phyloP scores from a whole-genome alignment of 2,329 filamentous ascomycete genomes.

The Colletotrichum kahawae region DNA sequence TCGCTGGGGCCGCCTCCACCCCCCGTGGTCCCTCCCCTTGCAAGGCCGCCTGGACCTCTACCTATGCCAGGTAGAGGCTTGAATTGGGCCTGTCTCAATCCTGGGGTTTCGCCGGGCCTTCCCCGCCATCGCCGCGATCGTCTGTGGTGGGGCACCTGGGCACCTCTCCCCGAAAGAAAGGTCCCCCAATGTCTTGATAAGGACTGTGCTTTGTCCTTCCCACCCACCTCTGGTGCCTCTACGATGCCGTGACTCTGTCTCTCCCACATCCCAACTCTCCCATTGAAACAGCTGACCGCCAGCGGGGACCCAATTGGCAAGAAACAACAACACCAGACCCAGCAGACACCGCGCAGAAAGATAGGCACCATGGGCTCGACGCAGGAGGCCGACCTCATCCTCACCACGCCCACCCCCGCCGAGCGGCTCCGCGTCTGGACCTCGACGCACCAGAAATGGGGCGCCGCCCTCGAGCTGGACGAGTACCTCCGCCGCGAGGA shows the following conservation, averaged over 20 bases:
- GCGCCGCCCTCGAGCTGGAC: constrained; percentile 55
- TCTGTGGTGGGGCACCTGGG: neutral
- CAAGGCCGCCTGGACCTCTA: neutral
- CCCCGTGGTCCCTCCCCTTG: neutral
- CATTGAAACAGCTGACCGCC: neutral
- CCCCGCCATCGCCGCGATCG: constrained; percentile 8
- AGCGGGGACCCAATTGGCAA: neutral
- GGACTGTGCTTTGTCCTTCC: constrained; percentile 4
- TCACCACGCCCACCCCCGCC: constrained; percentile 60
- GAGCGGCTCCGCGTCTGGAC: constrained; percentile 63
- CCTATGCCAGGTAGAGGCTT: neutral
- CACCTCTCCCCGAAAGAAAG: neutral
- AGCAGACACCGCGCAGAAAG: neutral
- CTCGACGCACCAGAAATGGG: constrained; percentile 63
- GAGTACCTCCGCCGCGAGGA: constrained; percentile 66
- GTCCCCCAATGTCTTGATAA: neutral
- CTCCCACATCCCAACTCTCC: neutral
- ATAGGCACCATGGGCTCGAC: constrained; percentile 14
- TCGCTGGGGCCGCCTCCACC: neutral
- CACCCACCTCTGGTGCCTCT: neutral
- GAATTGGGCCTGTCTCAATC: neutral
- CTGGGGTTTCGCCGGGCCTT: constrained; percentile 13
- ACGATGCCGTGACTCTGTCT: neutral
- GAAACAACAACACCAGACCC: neutral
- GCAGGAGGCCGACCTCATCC: constrained; percentile 34